These are phyloP conservation scores for Fragilaria crotonensis DNA, from an alignment of 108 stramenopile species.

Conservation along the genomic window DNA sequence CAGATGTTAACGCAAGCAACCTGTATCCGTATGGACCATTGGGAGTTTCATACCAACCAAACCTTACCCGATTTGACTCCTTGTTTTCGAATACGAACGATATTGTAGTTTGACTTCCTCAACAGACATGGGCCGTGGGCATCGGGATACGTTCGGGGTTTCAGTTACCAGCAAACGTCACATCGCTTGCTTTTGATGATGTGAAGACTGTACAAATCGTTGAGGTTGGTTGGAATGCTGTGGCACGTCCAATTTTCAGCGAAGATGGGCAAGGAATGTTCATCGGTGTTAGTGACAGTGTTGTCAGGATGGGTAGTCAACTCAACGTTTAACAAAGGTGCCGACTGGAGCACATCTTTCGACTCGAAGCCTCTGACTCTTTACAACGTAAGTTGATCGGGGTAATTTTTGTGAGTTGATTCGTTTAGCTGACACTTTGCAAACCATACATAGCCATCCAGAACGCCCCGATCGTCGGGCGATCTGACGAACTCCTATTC, in stretches of 20 bases:
- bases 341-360: not conserved
- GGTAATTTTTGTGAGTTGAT: no score
- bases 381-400: no score
- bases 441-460: no score
- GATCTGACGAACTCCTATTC: not conserved
- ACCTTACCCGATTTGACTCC: not conserved
- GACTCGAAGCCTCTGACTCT: no score
- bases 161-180: slow-evolving; percentile 1
- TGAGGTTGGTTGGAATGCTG: not conserved
- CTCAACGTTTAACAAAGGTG: not conserved
- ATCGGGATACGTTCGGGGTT: slow-evolving; percentile 4
- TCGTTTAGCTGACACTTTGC: no score
- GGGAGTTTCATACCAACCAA: not conserved
- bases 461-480: no score
- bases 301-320: not conserved
- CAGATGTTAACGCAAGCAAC: not conserved
- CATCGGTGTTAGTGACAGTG: not conserved
- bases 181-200: not conserved
- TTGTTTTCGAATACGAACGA: not conserved
- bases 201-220: not conserved
- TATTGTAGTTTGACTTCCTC: slow-evolving; percentile 2
- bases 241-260: slow-evolving; percentile 3
- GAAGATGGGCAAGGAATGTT: slow-evolving; percentile 1
- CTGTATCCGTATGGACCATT: not conserved
- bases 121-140: not conserved